Conservation (phyloP, 306 rosid species). For the Lotus japonicus region DNA sequence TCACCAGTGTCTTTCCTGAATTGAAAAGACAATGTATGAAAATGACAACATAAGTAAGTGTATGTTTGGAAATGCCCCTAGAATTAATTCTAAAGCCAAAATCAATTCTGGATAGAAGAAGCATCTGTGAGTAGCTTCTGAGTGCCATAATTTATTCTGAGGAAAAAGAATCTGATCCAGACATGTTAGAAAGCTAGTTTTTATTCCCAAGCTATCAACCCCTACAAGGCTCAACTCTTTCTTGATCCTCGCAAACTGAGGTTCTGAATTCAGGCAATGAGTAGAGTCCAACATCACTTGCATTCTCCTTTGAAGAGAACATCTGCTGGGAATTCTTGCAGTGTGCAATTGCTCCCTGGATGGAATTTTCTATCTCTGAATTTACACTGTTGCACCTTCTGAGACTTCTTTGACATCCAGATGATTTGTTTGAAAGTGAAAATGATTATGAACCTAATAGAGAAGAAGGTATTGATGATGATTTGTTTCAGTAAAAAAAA, state of each 20-base stretch:
- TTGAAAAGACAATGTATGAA: conserved; percentile 22
- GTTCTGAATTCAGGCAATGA: conserved; percentile 43
- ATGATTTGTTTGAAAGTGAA: conserved; percentile 43
- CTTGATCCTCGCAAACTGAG: conserved; percentile 49
- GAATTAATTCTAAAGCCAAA: too few species aligned
- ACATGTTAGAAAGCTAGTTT: background rate
- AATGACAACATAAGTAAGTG: background rate
- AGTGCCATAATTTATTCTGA: too few species aligned
- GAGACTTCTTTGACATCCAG: conserved; percentile 39
- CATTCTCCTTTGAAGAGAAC: conserved; percentile 40
- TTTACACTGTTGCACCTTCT: conserved; percentile 74
- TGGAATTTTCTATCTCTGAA: conserved; percentile 78
- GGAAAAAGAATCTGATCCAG: too few species aligned
- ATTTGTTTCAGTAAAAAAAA: conserved; percentile 31
- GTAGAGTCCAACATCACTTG: conserved; percentile 49
- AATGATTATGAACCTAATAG: conserved; percentile 39
- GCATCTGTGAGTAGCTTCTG: too few species aligned
- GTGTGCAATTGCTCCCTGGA: conserved; percentile 96
- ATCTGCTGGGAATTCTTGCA: conserved; percentile 89
- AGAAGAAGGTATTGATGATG: conserved; percentile 34
- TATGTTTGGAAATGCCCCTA: too few species aligned
- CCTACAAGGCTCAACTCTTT: conserved; percentile 47
- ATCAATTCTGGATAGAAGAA: too few species aligned
- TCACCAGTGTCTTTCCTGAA: conserved; percentile 21
- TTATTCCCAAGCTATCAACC: conserved; percentile 29